Evolutionary conservation across 148 eudicot genomes (phyloP).

Genomic region (Pharnaceum exiguum): DNA sequence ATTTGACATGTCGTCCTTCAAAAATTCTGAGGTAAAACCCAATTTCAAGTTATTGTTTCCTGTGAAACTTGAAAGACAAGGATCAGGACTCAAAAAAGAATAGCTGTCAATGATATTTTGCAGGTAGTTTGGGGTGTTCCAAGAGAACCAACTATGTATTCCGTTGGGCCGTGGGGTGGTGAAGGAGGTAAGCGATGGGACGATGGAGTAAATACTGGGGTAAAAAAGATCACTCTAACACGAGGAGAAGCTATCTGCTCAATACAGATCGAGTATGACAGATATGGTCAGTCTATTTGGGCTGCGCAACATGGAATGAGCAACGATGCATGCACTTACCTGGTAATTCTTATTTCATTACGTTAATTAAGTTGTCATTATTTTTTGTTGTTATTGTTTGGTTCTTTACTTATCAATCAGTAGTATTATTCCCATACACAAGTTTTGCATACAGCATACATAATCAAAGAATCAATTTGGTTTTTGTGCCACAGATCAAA

Average conservation of each 20-base stretch:
- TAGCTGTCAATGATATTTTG: neutral
- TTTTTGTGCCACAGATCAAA: conserved; percentile 23
- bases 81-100: neutral
- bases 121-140: conserved; percentile 40
- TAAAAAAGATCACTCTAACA: conserved; percentile 48
- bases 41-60: conserved; percentile 1
- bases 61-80: neutral
- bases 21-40: conserved; percentile 19
- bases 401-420: too few relatives aligned
- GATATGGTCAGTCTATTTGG: conserved; percentile 66
- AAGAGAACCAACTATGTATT: conserved; percentile 41
- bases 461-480: too few relatives aligned
- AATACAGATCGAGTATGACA: conserved; percentile 63
- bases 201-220: conserved; percentile 59
- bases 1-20: conserved; percentile 8
- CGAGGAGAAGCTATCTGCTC: conserved; percentile 54
- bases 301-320: conserved; percentile 45
- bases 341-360: conserved; percentile 5
- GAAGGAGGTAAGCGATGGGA: conserved; percentile 78
- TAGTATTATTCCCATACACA: too few relatives aligned
- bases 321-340: conserved; percentile 28
- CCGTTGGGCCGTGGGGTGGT: conserved; percentile 78
- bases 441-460: too few relatives aligned
- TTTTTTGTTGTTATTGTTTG: too few relatives aligned
- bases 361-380: too few relatives aligned